These are phyloP conservation scores for Globisporangium recalcitrans DNA, from an alignment of 352 stramenopile genomes.

Conservation along the genomic window DNA sequence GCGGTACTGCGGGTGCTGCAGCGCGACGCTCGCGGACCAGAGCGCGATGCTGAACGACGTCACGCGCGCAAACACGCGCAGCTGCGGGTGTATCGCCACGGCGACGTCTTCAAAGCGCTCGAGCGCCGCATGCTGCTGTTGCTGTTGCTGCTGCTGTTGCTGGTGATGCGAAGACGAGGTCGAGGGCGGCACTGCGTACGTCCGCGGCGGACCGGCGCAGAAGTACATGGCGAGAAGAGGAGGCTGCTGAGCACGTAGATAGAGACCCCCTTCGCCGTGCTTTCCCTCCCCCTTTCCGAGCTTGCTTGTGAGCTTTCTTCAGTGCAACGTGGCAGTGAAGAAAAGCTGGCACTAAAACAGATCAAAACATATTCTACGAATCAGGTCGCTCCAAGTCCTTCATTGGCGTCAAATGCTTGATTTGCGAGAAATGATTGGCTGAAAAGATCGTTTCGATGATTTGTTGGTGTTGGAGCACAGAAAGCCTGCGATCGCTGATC, in stretches of 20 bases:
- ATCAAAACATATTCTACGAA: not conserved
- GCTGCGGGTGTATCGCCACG: slow-evolving; percentile 45
- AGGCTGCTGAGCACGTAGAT: not conserved
- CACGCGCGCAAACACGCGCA: slow-evolving; percentile 55
- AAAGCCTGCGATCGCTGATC: not conserved
- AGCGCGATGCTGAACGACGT: slow-evolving; percentile 36
- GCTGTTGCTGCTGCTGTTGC: not conserved
- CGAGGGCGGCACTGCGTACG: slow-evolving; percentile 29
- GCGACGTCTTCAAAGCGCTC: slow-evolving; percentile 42
- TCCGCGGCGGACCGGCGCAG: slow-evolving; percentile 59
- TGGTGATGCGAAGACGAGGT: not conserved
- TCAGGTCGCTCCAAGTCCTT: not conserved
- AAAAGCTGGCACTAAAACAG: not conserved
- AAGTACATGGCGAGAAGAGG: slow-evolving; percentile 47
- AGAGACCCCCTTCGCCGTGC: not conserved
- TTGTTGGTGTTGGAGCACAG: not conserved
- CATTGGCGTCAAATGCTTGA: not conserved
- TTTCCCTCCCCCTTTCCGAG: not conserved
- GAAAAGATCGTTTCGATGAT: not conserved
- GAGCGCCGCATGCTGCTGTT: not conserved
- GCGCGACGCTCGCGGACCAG: slow-evolving; percentile 31
- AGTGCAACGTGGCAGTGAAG: not conserved
- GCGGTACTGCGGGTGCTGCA: slow-evolving; percentile 22
- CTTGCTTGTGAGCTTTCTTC: not conserved
- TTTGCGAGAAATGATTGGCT: not conserved